phyloP scores from a whole-genome alignment of 2,329 filamentous ascomycete species.

The Penicillium concentricum region DNA sequence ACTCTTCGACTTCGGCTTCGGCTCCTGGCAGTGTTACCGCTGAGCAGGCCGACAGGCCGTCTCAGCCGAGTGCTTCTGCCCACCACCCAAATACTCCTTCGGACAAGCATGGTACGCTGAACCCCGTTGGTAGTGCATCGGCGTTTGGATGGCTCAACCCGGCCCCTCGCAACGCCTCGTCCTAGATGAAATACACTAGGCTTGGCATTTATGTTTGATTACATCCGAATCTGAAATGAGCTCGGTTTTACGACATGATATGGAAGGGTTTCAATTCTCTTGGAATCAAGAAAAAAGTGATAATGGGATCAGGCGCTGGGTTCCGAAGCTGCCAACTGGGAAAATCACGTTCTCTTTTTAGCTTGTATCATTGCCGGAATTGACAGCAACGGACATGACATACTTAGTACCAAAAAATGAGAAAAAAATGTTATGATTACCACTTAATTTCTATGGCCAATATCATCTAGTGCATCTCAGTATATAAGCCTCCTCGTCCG shows the following conservation, averaged over 20 bases:
- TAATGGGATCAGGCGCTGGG: not conserved
- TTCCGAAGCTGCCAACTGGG: not conserved
- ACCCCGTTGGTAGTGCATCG: constrained; percentile 87
- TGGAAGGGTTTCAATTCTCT: not conserved
- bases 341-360: no score
- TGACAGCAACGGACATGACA: not conserved
- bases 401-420: not conserved
- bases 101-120: constrained; percentile 52
- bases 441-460: not conserved
- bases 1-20: constrained; percentile 22
- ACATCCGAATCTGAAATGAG: constrained; percentile 1
- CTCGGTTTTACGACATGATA: not conserved
- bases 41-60: constrained; percentile 12
- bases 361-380: not conserved
- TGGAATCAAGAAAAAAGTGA: not conserved
- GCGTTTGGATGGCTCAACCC: constrained; percentile 89
- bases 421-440: not conserved
- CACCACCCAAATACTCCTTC: constrained; percentile 21
- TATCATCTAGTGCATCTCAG: not conserved
- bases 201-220: constrained; percentile 5
- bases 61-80: constrained; percentile 6
- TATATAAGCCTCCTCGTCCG: no score
- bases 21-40: constrained; percentile 11
- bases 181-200: constrained; percentile 29
- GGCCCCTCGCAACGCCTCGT: constrained; percentile 22